Conservation (phyloP, 495 filamentous ascomycete genomes). For the Neurospora pannonica region DNA sequence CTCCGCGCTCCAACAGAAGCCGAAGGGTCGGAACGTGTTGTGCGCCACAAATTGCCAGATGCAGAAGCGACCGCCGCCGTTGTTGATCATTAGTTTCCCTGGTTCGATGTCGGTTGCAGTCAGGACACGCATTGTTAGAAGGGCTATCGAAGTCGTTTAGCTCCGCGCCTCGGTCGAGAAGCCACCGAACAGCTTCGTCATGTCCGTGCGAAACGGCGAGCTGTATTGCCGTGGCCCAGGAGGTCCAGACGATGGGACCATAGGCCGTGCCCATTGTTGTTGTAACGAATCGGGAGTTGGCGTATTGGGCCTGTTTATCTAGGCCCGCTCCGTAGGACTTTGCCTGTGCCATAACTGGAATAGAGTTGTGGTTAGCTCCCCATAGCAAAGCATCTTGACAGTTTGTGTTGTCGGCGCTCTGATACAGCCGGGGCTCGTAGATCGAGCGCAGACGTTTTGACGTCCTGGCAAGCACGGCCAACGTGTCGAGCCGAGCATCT, state of each 20-base stretch:
- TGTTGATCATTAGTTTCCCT: too few relatives aligned
- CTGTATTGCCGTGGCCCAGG: background rate
- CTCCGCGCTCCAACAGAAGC: background rate
- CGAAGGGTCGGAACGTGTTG: background rate
- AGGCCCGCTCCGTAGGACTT: background rate
- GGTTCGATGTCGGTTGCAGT: background rate
- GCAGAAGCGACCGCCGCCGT: background rate
- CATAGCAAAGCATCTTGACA: background rate
- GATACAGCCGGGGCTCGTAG: background rate
- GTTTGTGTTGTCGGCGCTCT: background rate
- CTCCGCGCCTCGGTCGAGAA: background rate
- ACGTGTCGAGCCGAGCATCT: background rate
- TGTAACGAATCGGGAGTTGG: too few relatives aligned
- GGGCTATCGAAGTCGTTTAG: background rate
- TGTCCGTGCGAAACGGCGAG: background rate
- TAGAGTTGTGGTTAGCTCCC: background rate
- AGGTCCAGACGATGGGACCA: too few relatives aligned
- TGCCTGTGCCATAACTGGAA: background rate
- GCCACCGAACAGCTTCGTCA: background rate
- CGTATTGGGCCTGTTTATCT: background rate
- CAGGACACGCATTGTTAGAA: background rate
- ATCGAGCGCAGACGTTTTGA: background rate
- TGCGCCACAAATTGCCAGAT: background rate
- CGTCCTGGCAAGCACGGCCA: background rate
- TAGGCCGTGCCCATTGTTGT: too few relatives aligned